Conservation (phyloP, 768 basidiomycete species). For the Tulasnella sp. region DNA sequence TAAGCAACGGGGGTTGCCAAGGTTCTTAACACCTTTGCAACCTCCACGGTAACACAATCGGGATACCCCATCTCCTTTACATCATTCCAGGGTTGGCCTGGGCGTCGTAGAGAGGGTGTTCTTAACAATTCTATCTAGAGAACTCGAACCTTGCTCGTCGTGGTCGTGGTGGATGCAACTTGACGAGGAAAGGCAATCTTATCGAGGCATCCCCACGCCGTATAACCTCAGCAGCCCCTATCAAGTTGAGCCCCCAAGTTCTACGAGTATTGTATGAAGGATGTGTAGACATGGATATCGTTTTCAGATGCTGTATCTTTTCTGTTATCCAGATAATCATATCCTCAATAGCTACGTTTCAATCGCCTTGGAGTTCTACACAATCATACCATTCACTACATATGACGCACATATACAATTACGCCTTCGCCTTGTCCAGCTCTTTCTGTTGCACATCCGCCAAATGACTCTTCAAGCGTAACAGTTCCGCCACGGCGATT, state of each 20-base stretch:
- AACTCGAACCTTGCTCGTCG: not conserved
- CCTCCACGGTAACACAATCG: not conserved
- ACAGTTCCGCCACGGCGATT: constrained; percentile 49
- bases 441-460: constrained; percentile 18
- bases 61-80: not conserved
- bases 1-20: not conserved
- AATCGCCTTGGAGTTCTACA: not conserved
- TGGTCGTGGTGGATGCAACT: too few species aligned
- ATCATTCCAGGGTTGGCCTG: not conserved
- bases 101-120: not conserved
- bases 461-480: constrained; percentile 52
- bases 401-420: not conserved
- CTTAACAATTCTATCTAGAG: not conserved
- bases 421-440: not conserved
- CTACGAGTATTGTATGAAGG: too few species aligned
- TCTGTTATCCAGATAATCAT: too few species aligned
- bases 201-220: too few species aligned
- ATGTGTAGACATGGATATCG: too few species aligned
- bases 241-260: too few species aligned
- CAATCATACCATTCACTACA: too few species aligned
- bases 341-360: too few species aligned
- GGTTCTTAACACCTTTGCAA: not conserved
- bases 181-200: too few species aligned
- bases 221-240: too few species aligned
- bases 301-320: too few species aligned